These are phyloP conservation scores for Suillus fuscotomentosus DNA, from an alignment of 768 basidiomycete species.

Conservation along the genomic window DNA sequence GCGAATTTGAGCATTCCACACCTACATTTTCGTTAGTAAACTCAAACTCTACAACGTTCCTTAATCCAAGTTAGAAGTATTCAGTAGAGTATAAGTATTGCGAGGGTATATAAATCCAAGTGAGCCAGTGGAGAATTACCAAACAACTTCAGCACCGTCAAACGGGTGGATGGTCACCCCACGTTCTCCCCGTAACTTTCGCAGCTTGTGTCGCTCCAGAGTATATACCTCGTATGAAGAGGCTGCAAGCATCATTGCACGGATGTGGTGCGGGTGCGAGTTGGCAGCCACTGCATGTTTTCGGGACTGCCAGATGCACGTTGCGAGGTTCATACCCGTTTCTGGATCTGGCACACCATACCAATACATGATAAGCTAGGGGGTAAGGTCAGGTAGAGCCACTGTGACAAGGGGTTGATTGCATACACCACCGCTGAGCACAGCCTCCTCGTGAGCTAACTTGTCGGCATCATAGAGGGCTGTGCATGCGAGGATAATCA, in stretches of 20 bases:
- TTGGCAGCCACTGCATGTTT: constrained; percentile 81
- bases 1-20: background rate
- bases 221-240: constrained; percentile 75
- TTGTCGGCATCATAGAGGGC: constrained; percentile 87
- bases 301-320: constrained; percentile 94
- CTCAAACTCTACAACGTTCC: background rate
- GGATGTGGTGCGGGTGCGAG: constrained; percentile 74
- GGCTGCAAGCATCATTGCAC: constrained; percentile 80
- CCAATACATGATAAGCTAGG: constrained; percentile 87
- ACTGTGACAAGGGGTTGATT: background rate
- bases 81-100: background rate
- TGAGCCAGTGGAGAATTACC: constrained; percentile 39
- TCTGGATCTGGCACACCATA: constrained; percentile 78
- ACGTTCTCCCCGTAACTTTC: constrained; percentile 61
- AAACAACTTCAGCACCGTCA: constrained; percentile 64
- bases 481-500: constrained; percentile 25
- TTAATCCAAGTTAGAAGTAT: background rate
- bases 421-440: constrained; percentile 80
- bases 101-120: constrained; percentile 9
- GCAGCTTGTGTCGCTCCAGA: constrained; percentile 72
- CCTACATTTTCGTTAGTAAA: constrained; percentile 16
- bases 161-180: constrained; percentile 61
- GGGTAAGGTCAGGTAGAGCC: constrained; percentile 8
- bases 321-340: constrained; percentile 87
- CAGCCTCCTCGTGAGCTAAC: constrained; percentile 89